Percentiles rank a stretch among this genome's conserved stretches.
Conservation (phyloP, 169 alveolate genomes). For the Cytauxzoon felis region DNA sequence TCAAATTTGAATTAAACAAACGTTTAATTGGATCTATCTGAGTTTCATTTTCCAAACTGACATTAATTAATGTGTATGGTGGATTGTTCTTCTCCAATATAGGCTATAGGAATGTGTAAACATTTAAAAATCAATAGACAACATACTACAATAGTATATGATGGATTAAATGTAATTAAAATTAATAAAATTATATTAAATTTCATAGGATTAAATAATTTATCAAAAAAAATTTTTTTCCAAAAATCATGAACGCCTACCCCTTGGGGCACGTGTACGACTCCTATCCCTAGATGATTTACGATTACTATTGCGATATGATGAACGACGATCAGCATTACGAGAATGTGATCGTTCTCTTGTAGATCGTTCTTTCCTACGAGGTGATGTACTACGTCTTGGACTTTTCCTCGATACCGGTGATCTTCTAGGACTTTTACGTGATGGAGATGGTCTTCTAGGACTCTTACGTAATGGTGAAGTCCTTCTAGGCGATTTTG, state of each 20-base stretch:
- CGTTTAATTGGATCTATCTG: constrained; percentile 41
- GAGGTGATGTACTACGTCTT: neutral
- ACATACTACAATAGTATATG: neutral
- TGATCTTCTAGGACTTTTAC: neutral
- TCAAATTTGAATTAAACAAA: neutral
- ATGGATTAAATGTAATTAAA: neutral
- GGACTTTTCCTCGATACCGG: constrained; percentile 4
- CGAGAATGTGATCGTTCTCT: constrained; percentile 5
- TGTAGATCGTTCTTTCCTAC: neutral
- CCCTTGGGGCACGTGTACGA: too few species aligned
- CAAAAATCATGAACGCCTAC: neutral
- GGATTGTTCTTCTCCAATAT: constrained; percentile 48
- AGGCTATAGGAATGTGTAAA: constrained; percentile 31
- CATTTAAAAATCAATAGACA: neutral
- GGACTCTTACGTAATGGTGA: constrained; percentile 6
- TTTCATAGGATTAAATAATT: neutral
- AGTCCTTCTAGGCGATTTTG: too few species aligned
- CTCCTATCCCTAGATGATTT: too few species aligned
- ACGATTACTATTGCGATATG: too few species aligned
- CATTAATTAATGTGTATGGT: constrained; percentile 59
- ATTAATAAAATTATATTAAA: neutral
- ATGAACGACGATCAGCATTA: too few species aligned
- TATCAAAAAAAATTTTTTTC: neutral
- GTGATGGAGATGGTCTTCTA: constrained; percentile 8
- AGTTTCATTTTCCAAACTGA: constrained; percentile 47